A percentile compares a stretch with the other conserved stretches of the same genome.
These are phyloP conservation scores for Neurospora sublineolata DNA, from an alignment of 495 filamentous ascomycete genomes.

Conservation along the genomic window DNA sequence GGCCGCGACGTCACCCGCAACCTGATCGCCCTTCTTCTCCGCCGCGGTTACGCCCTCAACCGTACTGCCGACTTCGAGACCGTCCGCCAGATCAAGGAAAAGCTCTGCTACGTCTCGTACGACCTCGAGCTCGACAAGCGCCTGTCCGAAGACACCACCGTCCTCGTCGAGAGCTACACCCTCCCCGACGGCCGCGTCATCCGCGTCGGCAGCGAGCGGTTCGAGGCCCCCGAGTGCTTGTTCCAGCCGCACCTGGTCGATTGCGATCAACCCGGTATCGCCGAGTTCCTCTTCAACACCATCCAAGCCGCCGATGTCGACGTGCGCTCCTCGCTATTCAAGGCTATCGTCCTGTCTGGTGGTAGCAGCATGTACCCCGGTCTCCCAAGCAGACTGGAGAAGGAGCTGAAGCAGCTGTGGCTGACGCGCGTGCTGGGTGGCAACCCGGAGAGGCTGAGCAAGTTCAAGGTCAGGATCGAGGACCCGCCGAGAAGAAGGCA, in stretches of 20 bases:
- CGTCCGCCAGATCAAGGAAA: constrained; percentile 98
- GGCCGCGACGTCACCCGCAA: constrained; percentile 96
- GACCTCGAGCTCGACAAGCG: constrained; percentile 93
- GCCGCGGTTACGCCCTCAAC: constrained; percentile 94
- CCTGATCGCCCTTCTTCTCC: constrained; percentile 87
- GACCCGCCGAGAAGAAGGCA: constrained; percentile 91
- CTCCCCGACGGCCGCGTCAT: constrained; percentile 93
- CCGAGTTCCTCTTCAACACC: constrained; percentile 95
- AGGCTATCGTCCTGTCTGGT: constrained; percentile 91
- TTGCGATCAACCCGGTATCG: constrained; percentile 92
- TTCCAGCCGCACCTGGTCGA: constrained; percentile 99
- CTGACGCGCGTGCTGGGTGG: constrained; percentile 80
- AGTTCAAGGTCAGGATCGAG: constrained; percentile 99
- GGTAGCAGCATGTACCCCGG: constrained; percentile 98
- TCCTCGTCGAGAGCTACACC: constrained; percentile 94
- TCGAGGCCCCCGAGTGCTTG: constrained; percentile 94
- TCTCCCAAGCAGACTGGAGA: constrained; percentile 86
- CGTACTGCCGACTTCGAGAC: constrained; percentile 98
- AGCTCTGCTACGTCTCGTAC: constrained; percentile 98
- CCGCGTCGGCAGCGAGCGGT: constrained; percentile 87
- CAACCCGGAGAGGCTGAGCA: constrained; percentile 84
- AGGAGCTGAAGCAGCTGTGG: constrained; percentile 98
- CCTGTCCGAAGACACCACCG: constrained; percentile 93
- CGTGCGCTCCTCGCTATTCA: constrained; percentile 83
- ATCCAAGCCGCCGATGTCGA: constrained; percentile 95